Base-by-base conservation (phyloP, 805 yeast species). In the Candida insectorum region DNA sequence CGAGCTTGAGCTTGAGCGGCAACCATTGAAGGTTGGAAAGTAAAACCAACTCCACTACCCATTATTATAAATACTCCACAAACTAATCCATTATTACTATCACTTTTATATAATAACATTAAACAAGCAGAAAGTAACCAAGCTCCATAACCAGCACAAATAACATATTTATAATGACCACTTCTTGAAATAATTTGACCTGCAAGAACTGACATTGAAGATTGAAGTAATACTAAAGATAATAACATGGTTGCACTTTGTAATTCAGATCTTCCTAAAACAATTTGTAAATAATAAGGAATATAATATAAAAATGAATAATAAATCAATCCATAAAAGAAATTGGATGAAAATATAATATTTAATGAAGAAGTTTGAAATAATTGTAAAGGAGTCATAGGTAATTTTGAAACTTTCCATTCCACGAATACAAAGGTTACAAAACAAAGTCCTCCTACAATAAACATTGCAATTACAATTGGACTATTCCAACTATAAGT, bases 11-110 rank as follows among this genome's bases (percentile, higher is more conserved):
- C 65, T 48, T 67, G 80, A 16, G 66, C 79, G 1, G 79, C 81
- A 6, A 75, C 70, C 53, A 75, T 59, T 0, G 75, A 64, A 4
- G 79, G 79, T 48, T 75, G 79, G 58, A 74, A 73, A 14, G 71
- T 65, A 31, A 60, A 59, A 2, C 78, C 81, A 6, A 63, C 58
- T 0, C 80, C 81, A 4, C 49, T 28, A 42, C 51, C 52, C 43
- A 33, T 48, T 28, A 47, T 24, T 15, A 43, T 16, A 4, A 47
- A 31, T 6, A 45, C 36, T 1, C 33, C 44, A 27, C 49, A 58
- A 24, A 67, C 37, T 6, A 31, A 53, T 0, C 61, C 70, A 2
- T 53, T 64, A n/a, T 47, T 47, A 6, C 61, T 48, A 5, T 56
- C 32, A 4, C 48, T 43, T 23, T 49, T 48, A 49, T 60, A 59